Base-by-base conservation (phyloP, 1,139 yeast genomes). In the Zhuliangozyma blackwelliae region DNA sequence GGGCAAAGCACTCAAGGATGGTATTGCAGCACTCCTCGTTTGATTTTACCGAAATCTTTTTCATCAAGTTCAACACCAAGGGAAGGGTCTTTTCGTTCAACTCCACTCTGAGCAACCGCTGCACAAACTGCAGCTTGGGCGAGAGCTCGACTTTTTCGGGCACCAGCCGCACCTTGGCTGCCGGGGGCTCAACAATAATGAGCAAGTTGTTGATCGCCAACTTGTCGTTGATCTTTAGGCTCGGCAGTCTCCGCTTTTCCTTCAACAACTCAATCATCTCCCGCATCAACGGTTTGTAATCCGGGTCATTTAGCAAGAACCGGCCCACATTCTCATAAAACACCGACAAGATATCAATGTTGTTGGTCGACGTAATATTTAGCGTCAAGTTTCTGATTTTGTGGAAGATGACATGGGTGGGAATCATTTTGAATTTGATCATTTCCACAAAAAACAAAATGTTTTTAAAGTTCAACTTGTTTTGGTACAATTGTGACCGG, bases 301-400 rank as follows among this genome's bases (percentile, higher is more conserved):
- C 87, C 0, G 78, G 72, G 40, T 80, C 83, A 43, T 77, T 63
- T 33, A 82, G 57, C 38, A 90, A 63, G 44, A 79, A 78, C 40
- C 80, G 68, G 0, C 96, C 96, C 49, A 88, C 75, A 34, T 77
- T 70, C 51, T 89, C 96, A 50, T 87, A 81, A 36, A 88, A 63
- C 8, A 82, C 70, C 7, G 77, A 68, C 36, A 86, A 59, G 10
- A 82, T 73, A 49, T 84, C 94, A 39, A 84, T 70, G 49, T 82
- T 83, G 45, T 75, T 75, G 0, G 75, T 65, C 3, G 59, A 58
- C n/a, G 71, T 63, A 36, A 84, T 57, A 40, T 74, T 71, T 40
- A 76, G 43, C 1, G 82, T 75, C 43, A 83, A 60, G 2, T 69
- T 61, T 44, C 84, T 67, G 37, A 84, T 73, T 52, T 79, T 83